These are phyloP conservation scores for Musa acuminata DNA, from an alignment of 176 grass and related monocot genomes.

Conservation along the genomic window DNA sequence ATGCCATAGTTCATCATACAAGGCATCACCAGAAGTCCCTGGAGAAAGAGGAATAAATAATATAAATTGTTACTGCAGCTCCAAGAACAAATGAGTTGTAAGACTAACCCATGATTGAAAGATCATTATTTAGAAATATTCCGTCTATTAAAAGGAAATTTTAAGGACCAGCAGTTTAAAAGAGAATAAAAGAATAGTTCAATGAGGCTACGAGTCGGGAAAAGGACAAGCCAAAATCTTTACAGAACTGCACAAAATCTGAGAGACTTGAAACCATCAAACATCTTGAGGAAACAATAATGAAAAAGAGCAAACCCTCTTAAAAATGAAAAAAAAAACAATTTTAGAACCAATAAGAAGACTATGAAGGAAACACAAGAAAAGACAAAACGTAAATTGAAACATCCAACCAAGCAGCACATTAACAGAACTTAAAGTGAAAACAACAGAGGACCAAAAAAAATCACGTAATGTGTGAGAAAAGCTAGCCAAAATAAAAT, in stretches of 20 bases:
- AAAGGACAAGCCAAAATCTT: background rate
- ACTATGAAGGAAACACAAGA: too few species aligned
- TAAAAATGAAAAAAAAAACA: background rate
- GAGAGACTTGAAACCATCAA: background rate
- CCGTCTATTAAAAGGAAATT: background rate
- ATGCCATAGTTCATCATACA: conserved; percentile 78
- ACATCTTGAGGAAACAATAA: background rate
- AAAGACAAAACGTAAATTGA: too few species aligned
- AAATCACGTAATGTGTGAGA: too few species aligned
- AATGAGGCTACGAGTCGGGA: too few species aligned
- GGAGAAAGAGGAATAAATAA: conserved; percentile 5
- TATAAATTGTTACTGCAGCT: background rate
- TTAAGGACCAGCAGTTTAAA: background rate
- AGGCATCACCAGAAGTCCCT: conserved; percentile 33
- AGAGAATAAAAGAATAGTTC: too few species aligned
- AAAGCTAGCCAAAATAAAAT: too few species aligned
- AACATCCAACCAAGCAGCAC: too few species aligned
- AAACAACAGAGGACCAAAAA: too few species aligned
- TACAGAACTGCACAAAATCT: conserved; percentile 1
- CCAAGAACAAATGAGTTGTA: background rate
- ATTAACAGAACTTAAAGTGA: too few species aligned
- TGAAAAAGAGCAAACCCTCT: background rate
- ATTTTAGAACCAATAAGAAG: too few species aligned
- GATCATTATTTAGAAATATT: background rate
- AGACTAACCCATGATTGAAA: background rate